phyloP scores from a whole-genome alignment of 2,329 filamentous ascomycete species.

The Diplodia sapinea region DNA sequence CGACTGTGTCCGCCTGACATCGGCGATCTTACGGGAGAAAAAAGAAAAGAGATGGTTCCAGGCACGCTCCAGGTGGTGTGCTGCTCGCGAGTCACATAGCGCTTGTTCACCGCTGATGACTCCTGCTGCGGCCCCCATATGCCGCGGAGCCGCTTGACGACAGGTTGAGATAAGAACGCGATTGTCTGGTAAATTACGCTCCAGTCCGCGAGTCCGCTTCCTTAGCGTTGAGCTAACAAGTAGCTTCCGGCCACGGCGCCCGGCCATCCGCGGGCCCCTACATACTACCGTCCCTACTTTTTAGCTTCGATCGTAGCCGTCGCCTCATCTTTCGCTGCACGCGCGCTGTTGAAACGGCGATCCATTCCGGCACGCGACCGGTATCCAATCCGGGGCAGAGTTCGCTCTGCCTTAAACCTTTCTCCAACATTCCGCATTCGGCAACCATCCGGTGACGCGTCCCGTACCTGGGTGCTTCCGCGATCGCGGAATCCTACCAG shows the following conservation, averaged over 20 bases:
- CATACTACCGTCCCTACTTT: background rate
- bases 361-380: background rate
- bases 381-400: slow-evolving; percentile 3
- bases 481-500: background rate
- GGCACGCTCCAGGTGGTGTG: slow-evolving; percentile 5
- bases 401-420: background rate
- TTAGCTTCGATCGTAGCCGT: background rate
- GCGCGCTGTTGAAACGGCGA: slow-evolving; percentile 7
- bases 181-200: slow-evolving; percentile 23
- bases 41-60: background rate
- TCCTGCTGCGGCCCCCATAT: background rate
- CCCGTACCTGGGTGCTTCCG: background rate
- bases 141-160: background rate
- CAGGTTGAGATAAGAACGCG: slow-evolving; percentile 2
- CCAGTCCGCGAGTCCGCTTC: slow-evolving; percentile 1
- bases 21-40: slow-evolving; percentile 15
- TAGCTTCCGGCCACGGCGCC: slow-evolving; percentile 15
- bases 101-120: slow-evolving; percentile 12
- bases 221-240: slow-evolving; percentile 15
- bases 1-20: slow-evolving; percentile 20
- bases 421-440: slow-evolving; percentile 13
- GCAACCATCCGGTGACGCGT: background rate
- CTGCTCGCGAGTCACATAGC: background rate
- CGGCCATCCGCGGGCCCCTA: background rate
- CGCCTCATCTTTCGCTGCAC: slow-evolving; percentile 5